phyloP scores from a whole-genome alignment of 208 protist species.

The Trypanosoma caninum region DNA sequence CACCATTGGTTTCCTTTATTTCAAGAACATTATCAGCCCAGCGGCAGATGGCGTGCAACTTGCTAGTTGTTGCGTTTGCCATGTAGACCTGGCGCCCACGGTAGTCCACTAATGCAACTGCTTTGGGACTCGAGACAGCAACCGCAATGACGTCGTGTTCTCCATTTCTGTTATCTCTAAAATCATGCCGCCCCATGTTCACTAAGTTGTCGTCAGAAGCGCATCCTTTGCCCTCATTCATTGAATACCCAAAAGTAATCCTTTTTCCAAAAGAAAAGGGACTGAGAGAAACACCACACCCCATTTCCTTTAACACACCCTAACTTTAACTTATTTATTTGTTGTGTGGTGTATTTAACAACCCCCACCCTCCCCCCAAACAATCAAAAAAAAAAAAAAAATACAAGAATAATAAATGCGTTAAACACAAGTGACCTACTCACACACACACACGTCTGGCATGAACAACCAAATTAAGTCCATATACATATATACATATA shows the following conservation, averaged over 20 bases:
- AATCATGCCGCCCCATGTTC: background rate
- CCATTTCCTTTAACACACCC: background rate
- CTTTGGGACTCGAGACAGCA: background rate
- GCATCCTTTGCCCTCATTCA: background rate
- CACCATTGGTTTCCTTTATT: conserved; percentile 33
- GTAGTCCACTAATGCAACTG: conserved; percentile 33
- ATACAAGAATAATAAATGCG: no score
- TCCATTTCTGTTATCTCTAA: background rate
- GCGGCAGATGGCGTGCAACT: conserved; percentile 56
- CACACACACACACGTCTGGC: no score
- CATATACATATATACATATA: no score
- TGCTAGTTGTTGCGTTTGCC: conserved; percentile 42
- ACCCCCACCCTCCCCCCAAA: no score
- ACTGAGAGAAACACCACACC: no score
- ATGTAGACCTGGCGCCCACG: conserved; percentile 40
- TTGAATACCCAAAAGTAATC: no score
- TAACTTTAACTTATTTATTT: no score
- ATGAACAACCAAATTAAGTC: no score
- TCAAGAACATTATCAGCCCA: conserved; percentile 62
- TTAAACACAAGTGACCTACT: no score
- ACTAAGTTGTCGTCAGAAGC: background rate
- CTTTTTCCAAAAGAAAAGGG: no score
- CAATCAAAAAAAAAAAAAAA: no score
- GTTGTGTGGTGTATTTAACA: no score
- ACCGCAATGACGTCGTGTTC: conserved; percentile 1